phyloP scores from a whole-genome alignment of 2,329 filamentous ascomycete genomes.

The Aspergillus persii region DNA sequence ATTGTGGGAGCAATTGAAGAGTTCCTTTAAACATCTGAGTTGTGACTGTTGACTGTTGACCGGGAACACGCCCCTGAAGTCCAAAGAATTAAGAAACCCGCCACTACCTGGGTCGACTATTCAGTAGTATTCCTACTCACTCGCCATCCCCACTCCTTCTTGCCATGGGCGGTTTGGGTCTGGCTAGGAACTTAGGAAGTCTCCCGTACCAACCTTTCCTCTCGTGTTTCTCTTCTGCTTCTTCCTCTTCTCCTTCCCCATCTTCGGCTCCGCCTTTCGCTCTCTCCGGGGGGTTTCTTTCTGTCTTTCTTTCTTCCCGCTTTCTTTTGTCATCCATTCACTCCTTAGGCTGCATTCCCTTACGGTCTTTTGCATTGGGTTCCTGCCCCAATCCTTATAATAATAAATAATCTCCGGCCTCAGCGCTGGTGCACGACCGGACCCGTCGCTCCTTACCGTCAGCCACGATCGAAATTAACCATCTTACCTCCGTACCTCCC shows the following conservation, averaged over 20 bases:
- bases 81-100: no score
- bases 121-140: neutral
- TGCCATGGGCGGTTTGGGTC: neutral
- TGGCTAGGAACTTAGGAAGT: neutral
- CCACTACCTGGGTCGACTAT: neutral
- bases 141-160: neutral
- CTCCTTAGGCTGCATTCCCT: conserved; percentile 1
- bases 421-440: neutral
- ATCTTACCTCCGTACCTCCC: conserved; percentile 5
- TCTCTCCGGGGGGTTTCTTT: conserved; percentile 11
- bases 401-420: conserved; percentile 3
- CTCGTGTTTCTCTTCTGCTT: neutral
- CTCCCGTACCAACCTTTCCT: neutral
- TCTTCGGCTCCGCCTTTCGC: neutral
- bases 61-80: no score
- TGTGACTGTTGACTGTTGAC: no score
- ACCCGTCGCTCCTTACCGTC: conserved; percentile 2
- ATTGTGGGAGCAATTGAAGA: no score
- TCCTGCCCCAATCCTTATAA: neutral
- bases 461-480: conserved; percentile 10
- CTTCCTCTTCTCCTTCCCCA: neutral
- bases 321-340: neutral
- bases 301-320: conserved; percentile 9
- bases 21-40: no score
- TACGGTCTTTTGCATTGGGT: neutral